These are phyloP conservation scores for Mollisia scopiformis DNA, from an alignment of 2,329 filamentous ascomycete genomes.

Conservation along the genomic window DNA sequence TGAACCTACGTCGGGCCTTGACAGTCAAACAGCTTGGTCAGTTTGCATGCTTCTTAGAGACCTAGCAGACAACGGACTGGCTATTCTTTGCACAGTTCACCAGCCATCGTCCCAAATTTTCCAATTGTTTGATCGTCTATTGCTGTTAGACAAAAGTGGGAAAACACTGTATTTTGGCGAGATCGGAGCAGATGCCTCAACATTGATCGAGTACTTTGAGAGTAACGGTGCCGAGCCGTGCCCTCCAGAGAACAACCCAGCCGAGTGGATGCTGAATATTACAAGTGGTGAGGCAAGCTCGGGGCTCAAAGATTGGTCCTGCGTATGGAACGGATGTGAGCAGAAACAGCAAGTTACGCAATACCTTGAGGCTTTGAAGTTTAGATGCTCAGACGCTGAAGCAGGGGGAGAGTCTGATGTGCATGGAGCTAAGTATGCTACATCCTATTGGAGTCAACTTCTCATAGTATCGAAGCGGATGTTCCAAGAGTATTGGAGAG, in stretches of 20 bases:
- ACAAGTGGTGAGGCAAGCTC: no score
- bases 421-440: conserved; percentile 30
- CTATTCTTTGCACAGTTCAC: conserved; percentile 96
- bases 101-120: conserved; percentile 96
- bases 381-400: no score
- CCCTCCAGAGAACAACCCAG: conserved; percentile 72
- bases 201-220: conserved; percentile 76
- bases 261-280: conserved; percentile 77
- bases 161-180: conserved; percentile 82
- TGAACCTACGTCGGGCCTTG: conserved; percentile 92
- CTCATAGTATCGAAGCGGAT: conserved; percentile 56
- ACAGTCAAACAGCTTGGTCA: conserved; percentile 92
- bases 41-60: conserved; percentile 89
- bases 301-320: no score
- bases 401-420: no score
- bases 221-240: conserved; percentile 68
- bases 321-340: conserved; percentile 68
- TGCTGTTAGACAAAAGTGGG: conserved; percentile 79
- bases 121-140: conserved; percentile 82
- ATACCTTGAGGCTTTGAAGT: no score
- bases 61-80: conserved; percentile 85
- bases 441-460: conserved; percentile 69
- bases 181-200: conserved; percentile 71
- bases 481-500: conserved; percentile 69
- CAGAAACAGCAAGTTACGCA: conserved; percentile 48